Percentiles rank a stretch among this genome's conserved stretches.
Conservation (phyloP, 345 rosid species). For the Eucalyptus regnans region DNA sequence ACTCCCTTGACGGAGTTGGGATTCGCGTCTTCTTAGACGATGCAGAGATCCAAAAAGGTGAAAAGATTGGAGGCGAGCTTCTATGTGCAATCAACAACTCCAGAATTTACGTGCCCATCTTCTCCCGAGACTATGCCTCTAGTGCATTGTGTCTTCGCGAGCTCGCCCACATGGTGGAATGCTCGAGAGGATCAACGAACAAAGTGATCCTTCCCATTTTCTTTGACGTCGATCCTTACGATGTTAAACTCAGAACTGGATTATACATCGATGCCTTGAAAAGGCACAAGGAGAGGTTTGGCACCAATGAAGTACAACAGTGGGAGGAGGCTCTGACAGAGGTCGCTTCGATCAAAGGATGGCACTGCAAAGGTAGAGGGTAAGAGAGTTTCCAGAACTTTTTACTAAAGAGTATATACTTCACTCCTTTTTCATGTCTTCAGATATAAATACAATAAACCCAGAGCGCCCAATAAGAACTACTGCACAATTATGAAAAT, state of each 20-base stretch:
- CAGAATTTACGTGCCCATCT: not conserved
- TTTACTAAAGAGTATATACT: not conserved
- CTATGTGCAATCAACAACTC: not conserved
- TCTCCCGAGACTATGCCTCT: not conserved
- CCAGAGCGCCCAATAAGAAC: not conserved
- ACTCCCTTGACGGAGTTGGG: not conserved
- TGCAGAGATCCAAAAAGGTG: not conserved
- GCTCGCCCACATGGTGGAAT: not conserved
- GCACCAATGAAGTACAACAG: not conserved
- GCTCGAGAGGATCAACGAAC: not conserved
- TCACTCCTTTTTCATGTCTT: not conserved
- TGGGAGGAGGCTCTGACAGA: not conserved
- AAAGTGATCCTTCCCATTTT: not conserved
- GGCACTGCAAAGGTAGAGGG: not conserved
- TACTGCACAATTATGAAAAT: not conserved
- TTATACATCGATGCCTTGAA: not conserved
- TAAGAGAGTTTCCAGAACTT: not conserved
- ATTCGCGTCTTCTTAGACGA: not conserved
- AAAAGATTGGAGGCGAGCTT: not conserved
- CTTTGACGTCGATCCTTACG: not conserved
- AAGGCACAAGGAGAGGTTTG: not conserved
- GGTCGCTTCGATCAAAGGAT: not conserved
- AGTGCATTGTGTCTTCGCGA: not conserved
- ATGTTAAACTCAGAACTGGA: not conserved
- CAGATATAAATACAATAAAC: not conserved